A percentile compares a stretch with the other conserved stretches of the same genome.
These are phyloP conservation scores for Mortierella alpina DNA, from an alignment of 192 early-diverging fungal species.

Conservation along the genomic window DNA sequence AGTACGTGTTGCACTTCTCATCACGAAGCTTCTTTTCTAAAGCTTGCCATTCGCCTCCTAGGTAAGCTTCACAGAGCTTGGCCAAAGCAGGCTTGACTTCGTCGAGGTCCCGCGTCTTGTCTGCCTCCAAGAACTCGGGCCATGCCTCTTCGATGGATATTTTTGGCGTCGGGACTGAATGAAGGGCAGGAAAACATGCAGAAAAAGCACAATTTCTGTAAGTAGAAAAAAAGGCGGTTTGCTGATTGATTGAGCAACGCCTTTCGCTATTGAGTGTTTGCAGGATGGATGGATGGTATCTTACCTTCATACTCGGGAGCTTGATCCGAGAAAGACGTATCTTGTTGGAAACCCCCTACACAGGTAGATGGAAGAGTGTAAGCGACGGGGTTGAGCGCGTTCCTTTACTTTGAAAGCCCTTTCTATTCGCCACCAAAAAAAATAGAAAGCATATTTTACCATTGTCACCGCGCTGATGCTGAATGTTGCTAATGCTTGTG, in stretches of 20 bases:
- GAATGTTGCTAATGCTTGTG: slow-evolving; percentile 1
- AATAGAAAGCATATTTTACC: background rate
- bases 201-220: background rate
- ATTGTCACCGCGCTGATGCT: too few species aligned
- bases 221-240: too few species aligned
- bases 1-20: slow-evolving; percentile 44
- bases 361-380: background rate
- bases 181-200: background rate
- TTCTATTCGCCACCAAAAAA: slow-evolving; percentile 11
- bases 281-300: too few species aligned
- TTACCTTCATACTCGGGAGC: background rate
- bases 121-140: slow-evolving; percentile 30
- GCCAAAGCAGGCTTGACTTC: slow-evolving; percentile 34
- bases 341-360: background rate
- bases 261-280: too few species aligned
- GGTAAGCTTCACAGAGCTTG: slow-evolving; percentile 13
- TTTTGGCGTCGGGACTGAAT: background rate
- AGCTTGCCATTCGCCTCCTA: slow-evolving; percentile 18
- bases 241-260: too few species aligned
- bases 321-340: background rate
- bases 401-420: too few species aligned
- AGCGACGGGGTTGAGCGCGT: background rate
- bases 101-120: slow-evolving; percentile 35
- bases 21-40: slow-evolving; percentile 32
- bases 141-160: slow-evolving; percentile 25